Base-by-base conservation (phyloP, 257 asterid species). In the Solanum megistacrolobum region DNA sequence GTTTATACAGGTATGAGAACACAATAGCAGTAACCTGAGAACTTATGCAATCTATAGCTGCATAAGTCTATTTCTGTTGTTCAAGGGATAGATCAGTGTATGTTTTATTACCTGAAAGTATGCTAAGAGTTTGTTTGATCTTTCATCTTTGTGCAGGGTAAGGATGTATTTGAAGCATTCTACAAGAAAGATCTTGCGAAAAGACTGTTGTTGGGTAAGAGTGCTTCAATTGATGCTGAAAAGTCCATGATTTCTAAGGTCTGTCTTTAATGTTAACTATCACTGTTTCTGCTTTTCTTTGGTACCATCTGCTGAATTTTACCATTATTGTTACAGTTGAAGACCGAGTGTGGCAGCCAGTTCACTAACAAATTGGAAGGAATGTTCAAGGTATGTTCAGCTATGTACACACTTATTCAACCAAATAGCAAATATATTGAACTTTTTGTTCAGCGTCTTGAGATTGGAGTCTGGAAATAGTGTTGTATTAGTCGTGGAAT, bases 281-380 rank as follows among this genome's bases (percentile, higher is more conserved):
- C 87, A 52, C 38, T 60, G 73, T 48, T 58, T 29, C 46, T 48
- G 23, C 55, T 87, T 71, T 87, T 35, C 82, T 89, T 41, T 68
- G 62, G 66, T 34, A 39, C 73, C 87, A 83, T 85, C n/a, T 88
- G 31, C 88, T 88, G 66, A 87, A 58, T 41, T 68, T 62, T 85
- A 21, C 38, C 74, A 60, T 88, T 87, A 87, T 89, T 75, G 66
- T 93, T 92, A 92, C 96, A 97, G 99, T 92, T 97, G 88, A 97
- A 97, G 91, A 97, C 99, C 0, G 99, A 97, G 93, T 97, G 99
- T 25, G 99, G 99, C 85, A 97, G 99, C 92, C 99, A 96, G 90
- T 96, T 97, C 88, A 97, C 99, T 23, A 97, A 95, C 94, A 97
- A 97, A 93, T 98, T 97, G 34, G 99, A 97, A 92, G 99, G 99